These are phyloP conservation scores for Monilinia aucupariae DNA, from an alignment of 2,329 filamentous ascomycete species.

Conservation along the genomic window DNA sequence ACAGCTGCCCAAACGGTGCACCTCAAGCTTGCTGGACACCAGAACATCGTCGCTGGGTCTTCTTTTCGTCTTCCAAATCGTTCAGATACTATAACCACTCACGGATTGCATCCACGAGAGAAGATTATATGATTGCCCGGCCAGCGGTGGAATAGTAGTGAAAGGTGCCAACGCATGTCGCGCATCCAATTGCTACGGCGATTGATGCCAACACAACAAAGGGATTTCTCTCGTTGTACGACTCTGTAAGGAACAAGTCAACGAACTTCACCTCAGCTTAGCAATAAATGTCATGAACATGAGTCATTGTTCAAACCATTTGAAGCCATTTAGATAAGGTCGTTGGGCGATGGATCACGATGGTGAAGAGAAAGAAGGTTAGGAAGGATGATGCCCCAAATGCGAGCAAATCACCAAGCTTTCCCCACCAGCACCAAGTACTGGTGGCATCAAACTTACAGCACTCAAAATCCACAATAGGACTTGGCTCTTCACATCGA, in stretches of 20 bases:
- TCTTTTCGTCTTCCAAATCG: background rate
- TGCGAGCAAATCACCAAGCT: background rate
- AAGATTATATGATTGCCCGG: background rate
- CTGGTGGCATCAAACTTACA: background rate
- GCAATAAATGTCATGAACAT: background rate
- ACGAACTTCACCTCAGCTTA: background rate
- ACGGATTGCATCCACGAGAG: background rate
- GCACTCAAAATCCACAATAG: constrained; percentile 11
- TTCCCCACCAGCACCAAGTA: background rate
- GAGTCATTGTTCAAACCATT: background rate
- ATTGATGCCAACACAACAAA: background rate
- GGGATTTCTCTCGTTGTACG: background rate
- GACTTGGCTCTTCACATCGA: constrained; percentile 5
- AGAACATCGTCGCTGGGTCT: background rate
- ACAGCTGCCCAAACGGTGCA: background rate
- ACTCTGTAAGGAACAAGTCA: background rate
- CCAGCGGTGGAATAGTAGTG: background rate
- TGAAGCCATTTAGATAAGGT: background rate
- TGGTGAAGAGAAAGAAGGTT: constrained; percentile 4
- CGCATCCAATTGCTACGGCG: background rate
- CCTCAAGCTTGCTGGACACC: background rate
- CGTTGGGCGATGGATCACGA: background rate
- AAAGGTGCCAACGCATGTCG: constrained; percentile 9
- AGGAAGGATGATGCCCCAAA: background rate
- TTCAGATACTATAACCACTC: background rate